Evolutionary conservation across 2,329 filamentous ascomycete species (phyloP), one percentile per base, ranked within the genome.

Genomic region (Paecilomyces variotii): DNA sequence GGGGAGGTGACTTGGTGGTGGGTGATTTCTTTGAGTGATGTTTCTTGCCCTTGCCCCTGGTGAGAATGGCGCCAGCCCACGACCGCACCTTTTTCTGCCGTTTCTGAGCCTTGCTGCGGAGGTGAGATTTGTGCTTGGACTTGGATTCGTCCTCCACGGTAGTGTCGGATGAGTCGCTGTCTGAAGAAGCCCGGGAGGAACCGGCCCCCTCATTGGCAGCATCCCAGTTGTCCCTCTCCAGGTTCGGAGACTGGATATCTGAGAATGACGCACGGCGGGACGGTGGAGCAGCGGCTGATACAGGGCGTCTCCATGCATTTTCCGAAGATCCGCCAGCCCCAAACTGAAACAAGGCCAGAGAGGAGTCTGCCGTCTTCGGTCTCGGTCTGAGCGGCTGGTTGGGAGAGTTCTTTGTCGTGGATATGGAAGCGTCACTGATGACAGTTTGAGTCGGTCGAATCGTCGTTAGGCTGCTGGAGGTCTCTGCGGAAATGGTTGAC

Each of bases 401-500:
- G 34, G 45, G 32, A 56, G 62, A 52, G 56, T 56, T 35, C 30
- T 32, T 62, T 3, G 61, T 52, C 26, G 59, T 63, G n/a, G 63
- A 62, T 19, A 74, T 65, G 14, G 76, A 72, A 9, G 73, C 71
- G 10, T 80, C 81, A 11, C 81, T 82, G 10, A 88, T 90, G 3
- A 89, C 79, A 50, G 59, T 90, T 70, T 93, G 90, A 4, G 85
- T 84, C 2, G 82, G 82, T 49, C 85, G 83, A 19, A 87, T 81
- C 0, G 89, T 91, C 1, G 81, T 81, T 57, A 85, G 77, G 2
- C 88, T 94, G 68, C 87, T 91, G 53, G 90, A 87, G 0, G 90
- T 91, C 70, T 94, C 91, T 24, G 87, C 92, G 1, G 91, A 96
- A 12, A 95, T 86, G 24, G 92, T 79, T 1, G 92, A 96, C 19